Conservation (phyloP, 345 rosid genomes). For the Lepidium aucheri region DNA sequence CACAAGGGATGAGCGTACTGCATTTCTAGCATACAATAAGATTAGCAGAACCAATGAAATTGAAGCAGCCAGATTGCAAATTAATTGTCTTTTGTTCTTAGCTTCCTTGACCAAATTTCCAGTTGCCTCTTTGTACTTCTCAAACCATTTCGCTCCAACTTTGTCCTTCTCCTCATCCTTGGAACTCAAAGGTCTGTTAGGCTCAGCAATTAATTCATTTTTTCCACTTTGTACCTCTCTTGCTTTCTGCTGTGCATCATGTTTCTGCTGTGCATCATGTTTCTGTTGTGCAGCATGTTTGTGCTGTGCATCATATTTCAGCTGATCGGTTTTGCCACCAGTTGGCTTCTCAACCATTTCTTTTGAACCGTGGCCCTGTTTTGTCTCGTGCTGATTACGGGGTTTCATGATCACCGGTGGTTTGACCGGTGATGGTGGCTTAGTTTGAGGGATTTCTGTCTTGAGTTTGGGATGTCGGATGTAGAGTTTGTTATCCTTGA, state of each 20-base stretch:
- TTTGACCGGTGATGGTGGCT: conserved; percentile 16
- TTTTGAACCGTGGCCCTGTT: conserved; percentile 11
- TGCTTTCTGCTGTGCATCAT: conserved; percentile 13
- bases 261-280: conserved; percentile 22
- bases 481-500: conserved; percentile 32
- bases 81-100: conserved; percentile 24
- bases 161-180: conserved; percentile 24
- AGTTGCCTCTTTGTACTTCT: conserved; percentile 27
- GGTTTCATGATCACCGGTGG: conserved; percentile 16
- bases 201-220: not conserved
- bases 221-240: not conserved
- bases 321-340: conserved; percentile 15
- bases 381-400: conserved; percentile 5
- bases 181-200: conserved; percentile 15
- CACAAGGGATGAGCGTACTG: conserved; percentile 21
- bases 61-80: conserved; percentile 30
- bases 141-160: conserved; percentile 26
- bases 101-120: conserved; percentile 29
- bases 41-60: conserved; percentile 24
- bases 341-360: conserved; percentile 3
- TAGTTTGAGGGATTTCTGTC: conserved; percentile 18
- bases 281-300: conserved; percentile 15
- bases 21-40: conserved; percentile 26
- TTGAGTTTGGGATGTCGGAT: conserved; percentile 22
- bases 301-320: conserved; percentile 12